phyloP scores from a whole-genome alignment of 2,329 filamentous ascomycete genomes.

The Xylaria sp. region DNA sequence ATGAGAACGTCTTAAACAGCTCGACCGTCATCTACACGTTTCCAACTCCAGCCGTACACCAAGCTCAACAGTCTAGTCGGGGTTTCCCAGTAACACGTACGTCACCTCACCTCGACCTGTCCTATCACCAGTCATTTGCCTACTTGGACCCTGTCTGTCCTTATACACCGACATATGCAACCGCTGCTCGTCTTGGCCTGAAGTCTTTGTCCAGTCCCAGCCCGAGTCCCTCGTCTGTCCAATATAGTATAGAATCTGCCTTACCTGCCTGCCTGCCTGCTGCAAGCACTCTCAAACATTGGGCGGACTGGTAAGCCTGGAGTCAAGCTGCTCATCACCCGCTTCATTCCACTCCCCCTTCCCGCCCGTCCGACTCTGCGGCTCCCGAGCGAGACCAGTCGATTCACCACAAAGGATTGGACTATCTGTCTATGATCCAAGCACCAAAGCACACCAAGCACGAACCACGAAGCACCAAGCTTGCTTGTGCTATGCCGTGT shows the following conservation, averaged over 20 bases:
- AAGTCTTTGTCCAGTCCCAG: background rate
- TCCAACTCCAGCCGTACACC: background rate
- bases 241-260: background rate
- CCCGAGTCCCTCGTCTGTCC: background rate
- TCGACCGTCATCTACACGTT: background rate
- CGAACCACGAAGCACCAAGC: no score
- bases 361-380: slow-evolving; percentile 16
- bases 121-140: slow-evolving; percentile 7
- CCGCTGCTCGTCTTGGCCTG: background rate
- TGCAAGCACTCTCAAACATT: background rate
- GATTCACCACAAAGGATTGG: slow-evolving; percentile 7
- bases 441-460: no score
- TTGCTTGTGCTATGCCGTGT: slow-evolving; percentile 20
- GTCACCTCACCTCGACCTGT: background rate
- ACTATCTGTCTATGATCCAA: background rate
- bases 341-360: background rate
- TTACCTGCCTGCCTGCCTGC: slow-evolving; percentile 1
- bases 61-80: slow-evolving; percentile 1
- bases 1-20: background rate
- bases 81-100: background rate
- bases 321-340: background rate
- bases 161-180: slow-evolving; percentile 20
- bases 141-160: background rate
- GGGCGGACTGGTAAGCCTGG: background rate
- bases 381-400: slow-evolving; percentile 20